Base-by-base conservation (phyloP, 768 basidiomycete genomes). In the Suillus ampliporus region DNA sequence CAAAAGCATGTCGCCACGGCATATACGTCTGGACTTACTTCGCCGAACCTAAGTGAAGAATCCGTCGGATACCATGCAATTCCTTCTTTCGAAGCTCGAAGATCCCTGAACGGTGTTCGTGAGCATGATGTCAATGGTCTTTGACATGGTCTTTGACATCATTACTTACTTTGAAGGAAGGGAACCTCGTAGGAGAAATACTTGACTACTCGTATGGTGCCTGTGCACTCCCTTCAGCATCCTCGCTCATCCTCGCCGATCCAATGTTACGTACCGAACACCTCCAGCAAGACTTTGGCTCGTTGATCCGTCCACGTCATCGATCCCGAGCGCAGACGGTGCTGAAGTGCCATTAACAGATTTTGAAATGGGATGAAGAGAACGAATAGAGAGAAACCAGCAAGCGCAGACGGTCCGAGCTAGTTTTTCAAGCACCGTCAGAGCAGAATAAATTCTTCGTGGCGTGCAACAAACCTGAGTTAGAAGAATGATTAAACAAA, bases 181-280 rank as follows among this genome's bases (percentile, higher is more conserved):
- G 89, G 87, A 1, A 79, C 65, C 74, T 92, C 90, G 65, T 90
- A 90, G 35, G 84, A 87, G 72, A 92, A 92, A 67, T 87, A 89
- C 72, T 90, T 90, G 58, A 91, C 86, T n/a, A 90, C 82, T 5
- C 86, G 82, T 88, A 91, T 90, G 4, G 81, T 83, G 54, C 83
- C 84, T 82, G 57, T 35, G 47, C 41, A 43, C 17, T 31, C n/a
- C 61, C 17, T 15, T 60, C 35, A 38, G 54, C n/a, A 52, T 35
- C 35, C 21, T 8, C 41, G 37, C 57, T n/a, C 9, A 53, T 46
- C 9, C 31, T n/a, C 14, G 8, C 11, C 3, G 17, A 21, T 50
- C 17, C 19, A n/a, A 26, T 28, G 26, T n/a, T 13, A 65, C 76
- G 64, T 71, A 79, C 87, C 82, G 15, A 91, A 71, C 7, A 89